Evolutionary conservation across 495 filamentous ascomycete species (phyloP).

Genomic region (Trichoderma erinaceum): DNA sequence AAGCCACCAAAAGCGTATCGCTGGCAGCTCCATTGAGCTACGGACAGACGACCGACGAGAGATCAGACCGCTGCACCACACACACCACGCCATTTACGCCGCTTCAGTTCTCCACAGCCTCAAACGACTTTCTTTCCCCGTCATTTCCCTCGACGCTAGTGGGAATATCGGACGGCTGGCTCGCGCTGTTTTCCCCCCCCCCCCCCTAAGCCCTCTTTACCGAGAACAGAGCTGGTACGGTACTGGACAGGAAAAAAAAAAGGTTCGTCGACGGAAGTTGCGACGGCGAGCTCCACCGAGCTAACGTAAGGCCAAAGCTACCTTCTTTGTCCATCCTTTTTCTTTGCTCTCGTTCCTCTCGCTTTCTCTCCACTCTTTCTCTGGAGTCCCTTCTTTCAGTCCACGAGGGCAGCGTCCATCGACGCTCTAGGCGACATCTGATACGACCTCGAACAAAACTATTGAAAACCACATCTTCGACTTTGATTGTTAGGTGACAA

Average conservation of each 20-base stretch:
- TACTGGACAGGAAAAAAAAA: too few relatives aligned
- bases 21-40: background rate
- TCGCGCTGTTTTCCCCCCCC: too few relatives aligned
- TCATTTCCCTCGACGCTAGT: background rate
- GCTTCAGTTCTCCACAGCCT: too few relatives aligned
- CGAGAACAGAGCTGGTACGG: too few relatives aligned
- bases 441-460: background rate
- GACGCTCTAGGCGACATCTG: background rate
- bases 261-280: background rate
- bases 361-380: too few relatives aligned
- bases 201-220: too few relatives aligned
- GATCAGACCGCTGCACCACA: too few relatives aligned
- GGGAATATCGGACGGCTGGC: background rate
- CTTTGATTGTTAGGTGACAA: conserved; percentile 2
- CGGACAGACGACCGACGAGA: background rate
- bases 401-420: background rate
- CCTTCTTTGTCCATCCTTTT: background rate
- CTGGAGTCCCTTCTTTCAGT: background rate
- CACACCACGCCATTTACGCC: too few relatives aligned
- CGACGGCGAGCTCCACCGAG: background rate
- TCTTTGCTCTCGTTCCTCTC: too few relatives aligned
- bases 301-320: background rate
- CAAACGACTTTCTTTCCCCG: background rate
- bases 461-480: background rate
- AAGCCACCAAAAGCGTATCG: background rate